These are phyloP conservation scores for Fusarium gaditjirri DNA, from an alignment of 2,329 filamentous ascomycete species.

Conservation along the genomic window DNA sequence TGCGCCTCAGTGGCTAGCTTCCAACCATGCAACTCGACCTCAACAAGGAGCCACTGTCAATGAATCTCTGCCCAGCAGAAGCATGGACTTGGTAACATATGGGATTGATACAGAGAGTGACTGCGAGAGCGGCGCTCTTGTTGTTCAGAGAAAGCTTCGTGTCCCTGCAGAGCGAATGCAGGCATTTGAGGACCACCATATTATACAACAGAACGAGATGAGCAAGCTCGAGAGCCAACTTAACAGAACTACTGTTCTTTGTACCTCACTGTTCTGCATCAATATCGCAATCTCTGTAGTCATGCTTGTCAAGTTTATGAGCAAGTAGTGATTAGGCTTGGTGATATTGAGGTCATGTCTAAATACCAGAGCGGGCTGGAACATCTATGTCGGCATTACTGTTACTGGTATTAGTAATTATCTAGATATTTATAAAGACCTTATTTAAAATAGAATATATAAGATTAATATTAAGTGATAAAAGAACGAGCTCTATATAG, in stretches of 20 bases:
- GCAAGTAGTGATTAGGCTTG: accelerated
- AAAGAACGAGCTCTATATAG: too few relatives aligned
- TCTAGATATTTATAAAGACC: too few relatives aligned
- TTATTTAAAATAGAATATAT: too few relatives aligned
- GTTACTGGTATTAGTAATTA: not conserved
- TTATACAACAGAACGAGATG: accelerated
- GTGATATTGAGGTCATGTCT: accelerated
- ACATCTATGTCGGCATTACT: too few relatives aligned
- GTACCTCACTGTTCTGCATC: accelerated
- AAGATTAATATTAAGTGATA: too few relatives aligned
- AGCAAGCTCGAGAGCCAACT: not conserved
- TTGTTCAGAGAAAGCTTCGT: accelerated
- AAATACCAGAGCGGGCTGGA: not conserved
- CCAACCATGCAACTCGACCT: accelerated
- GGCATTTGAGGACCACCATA: accelerated
- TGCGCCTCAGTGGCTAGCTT: not conserved
- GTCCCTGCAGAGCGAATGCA: not conserved
- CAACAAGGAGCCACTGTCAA: too few relatives aligned
- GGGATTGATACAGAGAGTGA: accelerated
- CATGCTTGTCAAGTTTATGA: accelerated
- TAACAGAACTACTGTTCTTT: accelerated
- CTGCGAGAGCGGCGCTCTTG: accelerated
- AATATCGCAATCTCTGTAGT: accelerated
- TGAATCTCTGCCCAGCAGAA: not conserved
- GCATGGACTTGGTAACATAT: accelerated